Conservation (phyloP, 2,329 filamentous ascomycete species). For the Leptographium wingfieldii region DNA sequence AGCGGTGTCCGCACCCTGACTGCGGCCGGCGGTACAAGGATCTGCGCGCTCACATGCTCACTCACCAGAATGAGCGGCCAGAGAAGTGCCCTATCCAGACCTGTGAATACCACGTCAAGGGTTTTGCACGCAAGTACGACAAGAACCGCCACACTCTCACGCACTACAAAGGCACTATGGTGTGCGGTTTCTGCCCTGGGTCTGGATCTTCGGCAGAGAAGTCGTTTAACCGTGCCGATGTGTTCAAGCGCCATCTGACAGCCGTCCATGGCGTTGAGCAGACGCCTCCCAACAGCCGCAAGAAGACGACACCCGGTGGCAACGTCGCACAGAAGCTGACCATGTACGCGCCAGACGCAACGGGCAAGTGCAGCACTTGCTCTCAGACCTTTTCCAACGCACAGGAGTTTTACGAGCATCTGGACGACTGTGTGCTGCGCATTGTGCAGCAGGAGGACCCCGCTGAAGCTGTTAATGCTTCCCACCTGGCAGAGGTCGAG, state of each 20-base stretch:
- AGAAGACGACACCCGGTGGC: conserved; percentile 38
- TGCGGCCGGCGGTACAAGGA: conserved; percentile 85
- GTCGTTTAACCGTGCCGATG: conserved; percentile 89
- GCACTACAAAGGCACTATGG: conserved; percentile 96
- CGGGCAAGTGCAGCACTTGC: conserved; percentile 93
- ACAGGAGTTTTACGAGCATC: conserved; percentile 97
- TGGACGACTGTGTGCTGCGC: conserved; percentile 64
- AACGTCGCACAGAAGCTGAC: conserved; percentile 50
- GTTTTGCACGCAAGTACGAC: conserved; percentile 91
- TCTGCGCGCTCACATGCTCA: conserved; percentile 87
- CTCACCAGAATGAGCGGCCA: conserved; percentile 78
- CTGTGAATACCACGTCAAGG: conserved; percentile 85
- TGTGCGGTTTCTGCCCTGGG: conserved; percentile 86
- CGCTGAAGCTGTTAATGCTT: conserved; percentile 54
- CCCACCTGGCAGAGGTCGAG: conserved; percentile 52
- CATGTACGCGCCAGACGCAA: conserved; percentile 62
- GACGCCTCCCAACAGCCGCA: conserved; percentile 80
- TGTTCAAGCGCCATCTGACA: conserved; percentile 89
- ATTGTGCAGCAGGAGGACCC: conserved; percentile 62
- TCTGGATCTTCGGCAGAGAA: conserved; percentile 83
- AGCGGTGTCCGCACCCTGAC: conserved; percentile 67
- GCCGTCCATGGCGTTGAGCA: conserved; percentile 88
- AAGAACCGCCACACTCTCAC: conserved; percentile 91
- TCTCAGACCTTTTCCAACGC: conserved; percentile 81
- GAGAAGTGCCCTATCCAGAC: conserved; percentile 90